Base-by-base conservation (phyloP, 1,139 yeast species). In the Lodderomyces margitis region DNA sequence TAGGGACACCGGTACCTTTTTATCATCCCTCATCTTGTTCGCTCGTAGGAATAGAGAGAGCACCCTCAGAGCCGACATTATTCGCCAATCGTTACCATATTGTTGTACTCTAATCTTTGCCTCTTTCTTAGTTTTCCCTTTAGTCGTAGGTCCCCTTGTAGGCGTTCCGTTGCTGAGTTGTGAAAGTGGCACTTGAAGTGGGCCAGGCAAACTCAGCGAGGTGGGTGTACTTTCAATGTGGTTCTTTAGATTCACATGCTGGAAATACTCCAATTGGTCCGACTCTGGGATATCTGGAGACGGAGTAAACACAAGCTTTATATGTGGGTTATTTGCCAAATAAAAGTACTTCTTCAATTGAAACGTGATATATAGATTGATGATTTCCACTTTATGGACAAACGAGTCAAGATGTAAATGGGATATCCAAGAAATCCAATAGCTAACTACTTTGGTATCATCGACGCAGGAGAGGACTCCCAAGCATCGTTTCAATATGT, bases 41-140 rank as follows among this genome's bases (percentile, higher is more conserved):
- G 87, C 83, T 37, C 64, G 63, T 53, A 75, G 76, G 25, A 84
- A 72, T 10, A 80, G 57, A 0, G 80, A 69, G 50, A 86, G 64
- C 1, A 83, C 68, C 23, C 75, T 66, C 2, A 86, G 80, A 0
- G 88, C 88, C 0, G 88, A 73, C 35, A 74, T 68, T 21, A 89
- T 67, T 49, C 83, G 88, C 96, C 97, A 91, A 55, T 87, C 91
- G 44, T 76, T 74, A 0, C 86, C 83, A 58, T 91, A 92, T 51
- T 80, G 82, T 36, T 75, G 75, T 2, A 81, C 58, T 44, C 74
- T 75, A 20, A 83, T 75, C 56, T 70, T 81, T 14, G 71, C 53
- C 36, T 66, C 70, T 11, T 58, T 47, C 25, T 46, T 50, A 4
- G 50, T 41, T 31, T 48, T 54, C 2, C 52, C 35, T 28, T 45